Base-by-base conservation (phyloP, 2,329 filamentous ascomycete species). In the Arthrobotrys pseudoclavata region DNA sequence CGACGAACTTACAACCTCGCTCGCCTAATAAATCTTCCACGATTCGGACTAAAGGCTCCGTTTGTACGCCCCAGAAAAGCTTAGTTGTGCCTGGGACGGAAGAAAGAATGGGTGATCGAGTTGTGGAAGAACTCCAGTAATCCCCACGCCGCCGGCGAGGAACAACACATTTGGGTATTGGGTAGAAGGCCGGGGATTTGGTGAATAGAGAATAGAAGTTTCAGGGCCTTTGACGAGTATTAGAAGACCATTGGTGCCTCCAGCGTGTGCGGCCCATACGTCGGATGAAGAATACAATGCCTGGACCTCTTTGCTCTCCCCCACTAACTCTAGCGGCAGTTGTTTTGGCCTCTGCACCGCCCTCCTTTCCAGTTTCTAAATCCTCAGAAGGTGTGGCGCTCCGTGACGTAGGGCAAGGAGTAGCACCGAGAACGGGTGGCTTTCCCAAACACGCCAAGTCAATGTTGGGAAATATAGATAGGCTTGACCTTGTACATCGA, bases 371-470 rank as follows among this genome's bases (percentile, higher is more conserved):
- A 31, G 24, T 9, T 64, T 64, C 60, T 4, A 64, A 31, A 31
- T 64, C 60, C n/a, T 67, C 47, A 3, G 48, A 52, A 4, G 48
- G 18, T 20, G 42, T 42, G 4, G 22, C 26, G 13, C n/a, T 26
- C n/a, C 34, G 40, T 6, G 13, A 22, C 29, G 9, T 1, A n/a
- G 47, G 15, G 42, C 45, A 18, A 64, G 63, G 47, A 40, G 66
- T 12, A 79, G 76, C 6, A 84, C 82, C 0, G 83, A 84, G 64
- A 84, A 83, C 1, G 84, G 84, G 50, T 84, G 83, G 22, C 76
- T 84, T 55, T 84, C 83, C 83, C 83, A 84, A 63, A 84, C 78
- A 1, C 81, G 78, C 84, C 84, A 84, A 31, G 80, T 79, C 18
- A 84, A 66, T 0, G 82, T 82, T n/a, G 83, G 83, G 63, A 84